A percentile compares a stretch with the other conserved stretches of the same genome.
Conservation (phyloP, 371 early-diverging fungal genomes). For the Circinella minor region DNA sequence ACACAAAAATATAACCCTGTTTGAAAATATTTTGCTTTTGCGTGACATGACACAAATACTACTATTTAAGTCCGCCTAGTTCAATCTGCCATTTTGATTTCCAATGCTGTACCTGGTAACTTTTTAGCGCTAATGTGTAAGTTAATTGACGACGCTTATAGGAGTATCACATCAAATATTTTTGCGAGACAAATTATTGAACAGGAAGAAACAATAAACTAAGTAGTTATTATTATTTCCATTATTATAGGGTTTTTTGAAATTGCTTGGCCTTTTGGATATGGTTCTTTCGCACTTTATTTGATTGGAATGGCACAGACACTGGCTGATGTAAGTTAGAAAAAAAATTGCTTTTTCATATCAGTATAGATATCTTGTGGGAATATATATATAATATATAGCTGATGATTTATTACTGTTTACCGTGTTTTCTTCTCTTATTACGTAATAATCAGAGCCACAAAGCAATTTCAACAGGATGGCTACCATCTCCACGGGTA, state of each 20-base stretch:
- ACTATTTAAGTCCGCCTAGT: conserved; percentile 24
- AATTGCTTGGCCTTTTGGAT: conserved; percentile 35
- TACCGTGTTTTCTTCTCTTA: not conserved
- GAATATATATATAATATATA: not conserved
- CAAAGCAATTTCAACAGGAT: conserved; percentile 41
- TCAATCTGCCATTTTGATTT: conserved; percentile 21
- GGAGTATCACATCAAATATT: too few species aligned
- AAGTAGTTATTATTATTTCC: too few species aligned
- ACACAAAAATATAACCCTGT: not conserved
- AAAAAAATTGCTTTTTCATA: not conserved
- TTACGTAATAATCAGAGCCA: conserved; percentile 27
- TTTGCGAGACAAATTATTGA: too few species aligned
- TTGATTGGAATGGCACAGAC: conserved; percentile 37
- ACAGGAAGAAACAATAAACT: too few species aligned
- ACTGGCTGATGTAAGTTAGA: conserved; percentile 24
- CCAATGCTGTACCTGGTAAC: conserved; percentile 19
- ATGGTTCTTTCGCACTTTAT: conserved; percentile 32
- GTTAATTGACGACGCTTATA: not conserved
- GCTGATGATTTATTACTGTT: too few species aligned
- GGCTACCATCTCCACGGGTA: conserved; percentile 42
- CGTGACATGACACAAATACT: not conserved
- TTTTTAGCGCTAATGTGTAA: conserved; percentile 25
- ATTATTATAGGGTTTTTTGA: conserved; percentile 18
- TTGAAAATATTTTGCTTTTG: not conserved
- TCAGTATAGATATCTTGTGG: too few species aligned